Conservation (phyloP, 176 grass and related monocot species). For the Leersia perrieri region DNA sequence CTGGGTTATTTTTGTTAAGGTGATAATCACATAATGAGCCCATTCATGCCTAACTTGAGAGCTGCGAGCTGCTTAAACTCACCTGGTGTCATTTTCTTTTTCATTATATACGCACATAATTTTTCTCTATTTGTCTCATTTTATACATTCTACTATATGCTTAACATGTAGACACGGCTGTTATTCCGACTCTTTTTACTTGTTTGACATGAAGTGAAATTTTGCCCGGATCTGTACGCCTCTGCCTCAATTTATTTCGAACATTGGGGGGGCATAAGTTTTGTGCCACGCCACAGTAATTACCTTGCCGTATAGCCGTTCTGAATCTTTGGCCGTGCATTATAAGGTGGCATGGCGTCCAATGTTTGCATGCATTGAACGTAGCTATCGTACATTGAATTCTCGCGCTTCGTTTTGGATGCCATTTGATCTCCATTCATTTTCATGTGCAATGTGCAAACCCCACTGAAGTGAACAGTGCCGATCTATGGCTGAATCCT, state of each 20-base stretch:
- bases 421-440: not conserved
- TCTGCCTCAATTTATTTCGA: not conserved
- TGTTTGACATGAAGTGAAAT: not conserved
- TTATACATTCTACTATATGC: too few species aligned
- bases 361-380: not conserved
- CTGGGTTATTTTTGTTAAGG: not conserved
- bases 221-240: not conserved
- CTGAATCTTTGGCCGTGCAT: too few species aligned
- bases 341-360: not conserved
- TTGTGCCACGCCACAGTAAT: too few species aligned
- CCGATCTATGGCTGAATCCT: not conserved
- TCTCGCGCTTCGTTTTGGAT: not conserved
- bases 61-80: not conserved
- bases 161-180: not conserved
- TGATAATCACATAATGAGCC: slow-evolving; percentile 13
- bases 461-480: not conserved
- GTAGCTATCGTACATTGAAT: not conserved
- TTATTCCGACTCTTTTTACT: not conserved
- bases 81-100: not conserved
- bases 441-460: not conserved
- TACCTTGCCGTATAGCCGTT: not conserved
- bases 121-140: not conserved
- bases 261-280: too few species aligned
- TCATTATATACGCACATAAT: not conserved
- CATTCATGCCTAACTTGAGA: too few species aligned